Conservation (phyloP, 768 basidiomycete genomes). For the Trametes elegans region DNA sequence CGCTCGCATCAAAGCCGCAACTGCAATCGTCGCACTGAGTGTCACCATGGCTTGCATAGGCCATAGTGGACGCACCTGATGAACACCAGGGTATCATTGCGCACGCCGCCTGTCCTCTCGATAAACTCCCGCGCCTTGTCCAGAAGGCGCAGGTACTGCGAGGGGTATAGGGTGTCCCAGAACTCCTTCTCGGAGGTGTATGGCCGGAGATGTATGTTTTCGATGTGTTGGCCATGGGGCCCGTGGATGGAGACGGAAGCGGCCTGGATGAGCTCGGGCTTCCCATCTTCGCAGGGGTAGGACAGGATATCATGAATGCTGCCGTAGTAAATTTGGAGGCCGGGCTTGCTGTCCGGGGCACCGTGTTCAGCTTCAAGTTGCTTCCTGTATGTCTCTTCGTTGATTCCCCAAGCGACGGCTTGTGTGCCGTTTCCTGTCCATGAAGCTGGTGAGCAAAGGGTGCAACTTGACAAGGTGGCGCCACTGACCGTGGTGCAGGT, state of each 20-base stretch:
- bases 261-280: constrained; percentile 72
- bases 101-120: constrained; percentile 57
- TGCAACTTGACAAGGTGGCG: background rate
- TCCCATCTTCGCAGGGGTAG: constrained; percentile 94
- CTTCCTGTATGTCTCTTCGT: constrained; percentile 79
- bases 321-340: constrained; percentile 78
- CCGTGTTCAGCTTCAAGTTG: constrained; percentile 54
- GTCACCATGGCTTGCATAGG: too few relatives aligned
- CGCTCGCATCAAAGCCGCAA: constrained; percentile 93
- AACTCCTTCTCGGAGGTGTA: constrained; percentile 75
- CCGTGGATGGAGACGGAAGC: constrained; percentile 81
- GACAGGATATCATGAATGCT: constrained; percentile 93
- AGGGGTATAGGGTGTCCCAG: constrained; percentile 68
- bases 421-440: constrained; percentile 93
- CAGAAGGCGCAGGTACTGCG: constrained; percentile 60
- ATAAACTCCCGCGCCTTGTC: constrained; percentile 70
- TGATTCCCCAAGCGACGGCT: constrained; percentile 86
- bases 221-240: constrained; percentile 83
- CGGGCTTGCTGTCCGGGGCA: constrained; percentile 34
- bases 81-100: constrained; percentile 75
- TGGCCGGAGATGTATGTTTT: constrained; percentile 79
- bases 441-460: background rate
- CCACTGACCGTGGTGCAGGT: constrained; percentile 77
- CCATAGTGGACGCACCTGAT: constrained; percentile 61
- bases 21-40: constrained; percentile 36